Percentiles rank a stretch among this genome's conserved stretches.
phyloP scores from a whole-genome alignment of 257 asterid species.

The Forsythia suspensa region DNA sequence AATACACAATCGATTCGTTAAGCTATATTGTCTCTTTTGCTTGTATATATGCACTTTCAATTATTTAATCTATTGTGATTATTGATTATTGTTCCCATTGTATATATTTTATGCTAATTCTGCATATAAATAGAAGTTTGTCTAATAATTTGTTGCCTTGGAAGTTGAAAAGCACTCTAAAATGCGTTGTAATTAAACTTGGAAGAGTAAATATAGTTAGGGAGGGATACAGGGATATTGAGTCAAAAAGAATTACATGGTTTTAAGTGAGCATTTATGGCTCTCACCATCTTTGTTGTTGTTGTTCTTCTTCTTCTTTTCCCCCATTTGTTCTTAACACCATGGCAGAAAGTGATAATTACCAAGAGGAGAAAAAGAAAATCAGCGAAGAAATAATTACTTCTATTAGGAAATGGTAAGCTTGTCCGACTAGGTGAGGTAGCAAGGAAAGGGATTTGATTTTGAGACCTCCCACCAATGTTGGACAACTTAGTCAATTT shows the following conservation, averaged over 20 bases:
- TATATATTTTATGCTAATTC: too few relatives aligned
- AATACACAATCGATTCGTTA: not conserved
- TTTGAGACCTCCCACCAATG: not conserved
- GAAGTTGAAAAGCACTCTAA: too few relatives aligned
- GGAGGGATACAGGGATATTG: not conserved
- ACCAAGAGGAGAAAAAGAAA: not conserved
- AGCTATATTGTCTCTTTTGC: too few relatives aligned
- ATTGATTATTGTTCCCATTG: too few relatives aligned
- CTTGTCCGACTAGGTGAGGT: not conserved
- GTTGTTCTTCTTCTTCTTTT: not conserved
- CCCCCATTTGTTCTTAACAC: not conserved
- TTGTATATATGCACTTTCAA: too few relatives aligned
- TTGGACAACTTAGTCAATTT: not conserved
- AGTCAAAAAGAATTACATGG: not conserved
- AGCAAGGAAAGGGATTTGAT: not conserved
- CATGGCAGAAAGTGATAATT: not conserved
- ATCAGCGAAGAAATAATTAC: not conserved
- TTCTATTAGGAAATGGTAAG: not conserved
- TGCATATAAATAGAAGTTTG: too few relatives aligned
- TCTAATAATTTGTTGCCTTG: too few relatives aligned
- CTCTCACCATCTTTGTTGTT: not conserved
- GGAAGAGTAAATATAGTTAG: not conserved
- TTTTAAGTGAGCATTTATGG: not conserved
- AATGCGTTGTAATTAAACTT: not conserved
- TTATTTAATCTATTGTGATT: too few relatives aligned